These are phyloP conservation scores for Solanum chmielewskii DNA, from an alignment of 257 asterid species.

Conservation along the genomic window DNA sequence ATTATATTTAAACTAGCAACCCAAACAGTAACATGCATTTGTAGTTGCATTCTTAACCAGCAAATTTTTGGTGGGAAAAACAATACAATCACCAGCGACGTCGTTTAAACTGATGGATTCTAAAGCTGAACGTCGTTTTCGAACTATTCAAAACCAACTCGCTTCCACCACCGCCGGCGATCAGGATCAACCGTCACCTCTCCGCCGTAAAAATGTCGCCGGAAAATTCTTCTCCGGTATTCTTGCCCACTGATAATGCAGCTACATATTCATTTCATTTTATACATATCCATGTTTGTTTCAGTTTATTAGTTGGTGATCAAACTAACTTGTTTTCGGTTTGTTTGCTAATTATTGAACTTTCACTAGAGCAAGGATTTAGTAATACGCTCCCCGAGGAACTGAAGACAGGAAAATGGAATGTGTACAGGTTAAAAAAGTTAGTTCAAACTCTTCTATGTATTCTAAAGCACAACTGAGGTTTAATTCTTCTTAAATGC, in stretches of 20 bases:
- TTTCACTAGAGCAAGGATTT: conserved; percentile 45
- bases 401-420: conserved; percentile 61
- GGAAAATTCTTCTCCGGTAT: background rate
- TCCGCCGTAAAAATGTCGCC: conserved; percentile 26
- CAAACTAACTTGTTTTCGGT: background rate
- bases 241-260: background rate
- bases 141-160: conserved; percentile 24
- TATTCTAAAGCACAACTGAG: background rate
- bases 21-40: background rate
- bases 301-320: background rate
- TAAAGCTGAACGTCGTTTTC: conserved; percentile 31
- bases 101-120: conserved; percentile 13
- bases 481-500: background rate
- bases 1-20: too few relatives aligned
- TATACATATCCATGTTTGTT: background rate
- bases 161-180: conserved; percentile 5
- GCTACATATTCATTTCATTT: background rate
- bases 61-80: background rate
- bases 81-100: background rate
- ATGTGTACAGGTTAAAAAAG: conserved; percentile 45
- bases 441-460: background rate
- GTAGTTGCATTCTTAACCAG: background rate
- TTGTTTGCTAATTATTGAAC: background rate
- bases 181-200: conserved; percentile 11
- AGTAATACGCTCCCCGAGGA: conserved; percentile 62